A percentile compares a stretch with the other conserved stretches of the same genome.
These are phyloP conservation scores for Pythium pectinolyticum DNA, from an alignment of 352 stramenopile genomes.

Conservation along the genomic window DNA sequence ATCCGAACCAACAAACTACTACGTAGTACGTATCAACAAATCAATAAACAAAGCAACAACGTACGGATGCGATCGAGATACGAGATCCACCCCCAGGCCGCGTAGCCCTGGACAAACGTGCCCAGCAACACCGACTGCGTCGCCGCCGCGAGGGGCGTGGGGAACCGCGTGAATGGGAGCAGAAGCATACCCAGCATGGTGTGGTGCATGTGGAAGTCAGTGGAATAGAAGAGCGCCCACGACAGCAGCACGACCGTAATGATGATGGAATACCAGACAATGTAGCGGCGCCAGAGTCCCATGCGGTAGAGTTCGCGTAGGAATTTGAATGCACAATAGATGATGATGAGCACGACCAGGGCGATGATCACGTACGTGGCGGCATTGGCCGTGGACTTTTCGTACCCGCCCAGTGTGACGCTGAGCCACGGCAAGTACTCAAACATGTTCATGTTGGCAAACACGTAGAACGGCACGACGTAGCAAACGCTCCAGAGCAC, in stretches of 20 bases:
- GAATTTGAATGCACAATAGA: conserved; percentile 37
- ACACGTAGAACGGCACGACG: conserved; percentile 61
- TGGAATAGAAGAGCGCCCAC: conserved; percentile 58
- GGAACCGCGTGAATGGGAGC: conserved; percentile 70
- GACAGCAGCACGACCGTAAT: conserved; percentile 40
- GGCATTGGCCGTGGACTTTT: conserved; percentile 39
- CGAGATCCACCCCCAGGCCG: conserved; percentile 68
- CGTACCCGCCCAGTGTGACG: conserved; percentile 65
- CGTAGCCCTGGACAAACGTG: conserved; percentile 72
- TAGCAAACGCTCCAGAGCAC: conserved; percentile 66
- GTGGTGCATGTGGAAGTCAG: conserved; percentile 73
- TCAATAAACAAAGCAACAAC: conserved; percentile 16
- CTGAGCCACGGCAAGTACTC: conserved; percentile 75
- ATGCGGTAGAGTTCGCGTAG: conserved; percentile 49
- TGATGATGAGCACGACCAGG: conserved; percentile 33
- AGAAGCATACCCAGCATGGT: conserved; percentile 65
- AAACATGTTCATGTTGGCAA: conserved; percentile 80
- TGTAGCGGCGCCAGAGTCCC: conserved; percentile 36
- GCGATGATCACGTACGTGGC: conserved; percentile 67
- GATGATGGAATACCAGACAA: conserved; percentile 41
- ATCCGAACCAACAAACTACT: not conserved
- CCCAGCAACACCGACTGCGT: conserved; percentile 57
- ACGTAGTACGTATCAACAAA: not conserved
- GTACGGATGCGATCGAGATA: conserved; percentile 68
- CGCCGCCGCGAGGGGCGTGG: conserved; percentile 50